Base-by-base conservation (phyloP, 345 rosid genomes). In the Camelina laxa region DNA sequence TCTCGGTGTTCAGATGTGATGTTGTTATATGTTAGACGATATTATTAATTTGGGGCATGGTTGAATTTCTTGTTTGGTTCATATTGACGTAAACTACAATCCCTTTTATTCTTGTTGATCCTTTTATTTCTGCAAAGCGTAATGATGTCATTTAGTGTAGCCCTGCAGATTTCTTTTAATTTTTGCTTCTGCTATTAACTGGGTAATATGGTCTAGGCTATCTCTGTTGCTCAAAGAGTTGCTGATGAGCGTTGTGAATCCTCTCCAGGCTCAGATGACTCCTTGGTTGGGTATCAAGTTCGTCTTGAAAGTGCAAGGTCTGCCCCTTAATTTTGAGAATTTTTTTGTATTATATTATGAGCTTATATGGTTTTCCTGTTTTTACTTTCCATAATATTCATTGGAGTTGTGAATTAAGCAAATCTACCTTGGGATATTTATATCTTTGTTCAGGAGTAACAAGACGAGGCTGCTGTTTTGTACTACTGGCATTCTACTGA, bases 241-340 rank as follows among this genome's bases (percentile, higher is more conserved):
- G 87, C 93, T 60, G 91, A 91, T 77, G 97, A 93, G 86, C 97
- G 96, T 19, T 89, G 89, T 79, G 98, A 91, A 86, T 79, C 87
- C 80, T 82, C 88, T 48, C 97, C 97, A 33, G 98, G 98, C 86
- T 80, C 80, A 41, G 74, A 71, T 80, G 90, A 92, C 78, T 91
- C 97, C 70, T 78, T 89, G 85, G 91, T 91, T 84, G 98, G 98
- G 79, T 93, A 91, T 88, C 98, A 93, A 89, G 98, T 93, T 85
- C 97, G 97, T 76, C 91, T 89, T 70, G 92, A 93, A 72, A 91
- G 91, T 76, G 96, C 96, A 75, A 85, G 97, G 98, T 93, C 65
- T 44, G 80, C 57, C 69, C 65, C 41, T 69, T 67, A 30, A 78
- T 17, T 49, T 65, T 60, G 44, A 8, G 15, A 11, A 8, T 27